Conservation (phyloP, 768 basidiomycete genomes). For the Serendipita vermifera region DNA sequence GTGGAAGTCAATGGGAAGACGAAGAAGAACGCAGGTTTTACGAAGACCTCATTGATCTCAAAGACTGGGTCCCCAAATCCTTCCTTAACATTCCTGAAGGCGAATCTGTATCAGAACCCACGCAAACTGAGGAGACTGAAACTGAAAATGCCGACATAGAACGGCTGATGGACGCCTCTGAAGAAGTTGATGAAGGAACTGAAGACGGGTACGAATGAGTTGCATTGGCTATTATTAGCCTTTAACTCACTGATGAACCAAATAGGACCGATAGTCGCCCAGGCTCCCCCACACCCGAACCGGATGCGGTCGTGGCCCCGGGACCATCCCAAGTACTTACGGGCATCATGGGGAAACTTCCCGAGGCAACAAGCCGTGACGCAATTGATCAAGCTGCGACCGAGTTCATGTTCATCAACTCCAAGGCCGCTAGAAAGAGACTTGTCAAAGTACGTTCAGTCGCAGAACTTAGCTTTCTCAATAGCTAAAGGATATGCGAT, state of each 20-base stretch:
- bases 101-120: slow-evolving; percentile 12
- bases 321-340: slow-evolving; percentile 91
- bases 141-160: slow-evolving; percentile 19
- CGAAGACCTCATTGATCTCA: slow-evolving; percentile 83
- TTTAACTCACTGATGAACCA: no score
- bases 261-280: slow-evolving; percentile 23
- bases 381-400: slow-evolving; percentile 88
- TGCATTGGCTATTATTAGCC: no score
- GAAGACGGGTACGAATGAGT: slow-evolving; percentile 11
- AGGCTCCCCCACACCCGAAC: slow-evolving; percentile 32
- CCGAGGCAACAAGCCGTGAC: slow-evolving; percentile 84
- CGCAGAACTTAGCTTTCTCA: slow-evolving; percentile 1
- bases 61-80: slow-evolving; percentile 80
- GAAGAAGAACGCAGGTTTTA: slow-evolving; percentile 92
- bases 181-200: slow-evolving; percentile 4
- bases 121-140: slow-evolving; percentile 21
- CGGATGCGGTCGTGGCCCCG: slow-evolving; percentile 49
- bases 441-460: slow-evolving; percentile 54
- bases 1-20: slow-evolving; percentile 92
- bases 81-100: slow-evolving; percentile 38
- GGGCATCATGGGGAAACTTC: slow-evolving; percentile 76
- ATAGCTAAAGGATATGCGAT: no score
- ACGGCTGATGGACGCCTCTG: neutral
- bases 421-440: slow-evolving; percentile 88
- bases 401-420: slow-evolving; percentile 93